These are phyloP conservation scores for Lophiotrema nucula DNA, from an alignment of 495 filamentous ascomycete species.

Conservation along the genomic window DNA sequence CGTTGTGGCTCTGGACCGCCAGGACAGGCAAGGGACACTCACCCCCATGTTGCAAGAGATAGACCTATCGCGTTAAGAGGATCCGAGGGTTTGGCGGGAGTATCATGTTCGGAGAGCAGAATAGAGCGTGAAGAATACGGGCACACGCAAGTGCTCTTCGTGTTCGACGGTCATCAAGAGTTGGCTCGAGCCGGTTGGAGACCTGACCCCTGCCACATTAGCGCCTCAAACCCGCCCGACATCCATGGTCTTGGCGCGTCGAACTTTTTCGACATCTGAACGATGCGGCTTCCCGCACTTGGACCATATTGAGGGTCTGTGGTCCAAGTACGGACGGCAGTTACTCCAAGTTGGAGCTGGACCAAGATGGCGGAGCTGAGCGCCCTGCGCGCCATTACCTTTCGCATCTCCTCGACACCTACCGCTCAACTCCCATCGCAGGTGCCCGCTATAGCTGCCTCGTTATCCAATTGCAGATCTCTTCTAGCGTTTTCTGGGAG, in stretches of 20 bases:
- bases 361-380: slow-evolving; percentile 19
- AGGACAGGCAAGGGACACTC: slow-evolving; percentile 1
- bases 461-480: slow-evolving; percentile 36
- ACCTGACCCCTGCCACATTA: slow-evolving; percentile 6
- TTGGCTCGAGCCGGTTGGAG: background rate
- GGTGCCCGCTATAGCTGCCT: slow-evolving; percentile 34
- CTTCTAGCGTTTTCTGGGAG: slow-evolving; percentile 33
- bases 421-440: slow-evolving; percentile 36
- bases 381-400: slow-evolving; percentile 37
- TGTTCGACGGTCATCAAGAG: slow-evolving; percentile 1
- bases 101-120: slow-evolving; percentile 21
- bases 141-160: background rate
- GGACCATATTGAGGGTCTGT: too few relatives aligned
- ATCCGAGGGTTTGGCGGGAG: background rate
- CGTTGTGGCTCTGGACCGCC: slow-evolving; percentile 17
- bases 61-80: slow-evolving; percentile 21
- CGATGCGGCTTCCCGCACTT: too few relatives aligned
- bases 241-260: background rate
- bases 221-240: background rate
- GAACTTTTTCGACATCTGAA: slow-evolving; percentile 6
- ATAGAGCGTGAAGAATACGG: background rate
- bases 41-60: slow-evolving; percentile 31
- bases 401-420: slow-evolving; percentile 39
- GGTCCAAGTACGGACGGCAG: too few relatives aligned
- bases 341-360: too few relatives aligned